Base-by-base conservation (phyloP, 2,329 filamentous ascomycete species). In the Myriosclerotinia scirpicola region DNA sequence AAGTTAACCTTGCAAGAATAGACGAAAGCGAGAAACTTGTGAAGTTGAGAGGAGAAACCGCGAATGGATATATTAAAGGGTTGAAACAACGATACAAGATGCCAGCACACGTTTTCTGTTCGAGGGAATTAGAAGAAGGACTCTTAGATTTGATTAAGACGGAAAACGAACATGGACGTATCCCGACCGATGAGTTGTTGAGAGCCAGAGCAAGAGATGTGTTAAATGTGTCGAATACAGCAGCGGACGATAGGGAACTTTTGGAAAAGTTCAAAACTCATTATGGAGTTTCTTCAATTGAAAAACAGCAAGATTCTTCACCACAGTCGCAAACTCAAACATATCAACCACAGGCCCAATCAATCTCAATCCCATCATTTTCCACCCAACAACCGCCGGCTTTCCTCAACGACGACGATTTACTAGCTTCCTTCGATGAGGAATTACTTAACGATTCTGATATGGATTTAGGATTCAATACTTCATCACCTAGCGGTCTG, bases 91-190 rank as follows among this genome's bases (percentile, higher is more conserved):
- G 81, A 7, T 81, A 80, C 67, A 76, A 79, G 17, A 79, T 80
- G 12, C 83, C 83, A 0, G 82, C 83, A 0, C 75, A 75, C 11
- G 79, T 87, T 0, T 88, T 88, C 73, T 87, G 84, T 75, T 85
- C 83, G 22, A 79, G 83, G 8, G 84, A 87, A 71, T 79, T 88
- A 30, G 86, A 88, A 74, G 77, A 74, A n/a, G 84, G 82, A 2
- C 77, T 88, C 17, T 74, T 79, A 14, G 78, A 80, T 22, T 85
- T 82, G 69, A 83, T 85, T 7, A 76, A 79, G 40, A 72, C 75
- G 2, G 76, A 81, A 68, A 71, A 82, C 7, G 74, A 73, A 5
- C 77, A 74, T 1, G 80, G 79, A 3, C 72, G 70, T 6, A 79
- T 85, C 68, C 85, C 85, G 0, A 74, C 73, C 2, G 84, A 87